Percentiles rank a stretch among this genome's conserved stretches.
Evolutionary conservation across 805 yeast species (phyloP).

Genomic region (Hanseniaspora mollemarum): DNA sequence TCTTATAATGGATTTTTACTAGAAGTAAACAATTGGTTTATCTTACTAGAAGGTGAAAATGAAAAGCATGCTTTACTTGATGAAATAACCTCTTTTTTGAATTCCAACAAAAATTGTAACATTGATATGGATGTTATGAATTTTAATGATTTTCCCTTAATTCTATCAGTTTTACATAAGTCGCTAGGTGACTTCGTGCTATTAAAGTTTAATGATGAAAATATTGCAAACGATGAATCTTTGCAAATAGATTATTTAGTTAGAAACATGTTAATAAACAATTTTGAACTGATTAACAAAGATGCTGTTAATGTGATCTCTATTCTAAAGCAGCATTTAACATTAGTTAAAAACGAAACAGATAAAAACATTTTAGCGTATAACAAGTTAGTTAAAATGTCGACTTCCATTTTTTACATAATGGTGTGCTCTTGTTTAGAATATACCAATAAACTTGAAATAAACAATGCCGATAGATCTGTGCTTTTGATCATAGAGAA

Average conservation of each 20-base stretch:
- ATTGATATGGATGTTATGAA: constrained; percentile 17
- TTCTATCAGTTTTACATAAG: neutral
- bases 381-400: constrained; percentile 15
- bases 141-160: neutral
- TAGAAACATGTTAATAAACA: neutral
- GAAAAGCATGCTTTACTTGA: neutral
- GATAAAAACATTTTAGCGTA: constrained; percentile 1
- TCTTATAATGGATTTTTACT: constrained; percentile 31
- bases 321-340: constrained; percentile 13
- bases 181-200: neutral
- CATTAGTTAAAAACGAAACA: neutral
- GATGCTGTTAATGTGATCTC: neutral
- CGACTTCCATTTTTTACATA: constrained; percentile 17
- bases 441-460: neutral
- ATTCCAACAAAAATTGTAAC: constrained; percentile 8
- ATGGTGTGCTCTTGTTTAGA: constrained; percentile 8
- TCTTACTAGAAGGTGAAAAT: constrained; percentile 14
- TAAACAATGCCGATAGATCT: constrained; percentile 5
- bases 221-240: constrained; percentile 8
- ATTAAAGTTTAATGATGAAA: neutral
- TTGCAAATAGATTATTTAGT: constrained; percentile 9
- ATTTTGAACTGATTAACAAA: neutral
- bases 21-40: constrained; percentile 43
- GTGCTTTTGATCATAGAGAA: neutral
- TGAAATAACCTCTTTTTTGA: constrained; percentile 6